Evolutionary conservation across 2,329 filamentous ascomycete species (phyloP), one percentile per base, ranked within the genome.

Genomic region (Colletotrichum cuscutae): DNA sequence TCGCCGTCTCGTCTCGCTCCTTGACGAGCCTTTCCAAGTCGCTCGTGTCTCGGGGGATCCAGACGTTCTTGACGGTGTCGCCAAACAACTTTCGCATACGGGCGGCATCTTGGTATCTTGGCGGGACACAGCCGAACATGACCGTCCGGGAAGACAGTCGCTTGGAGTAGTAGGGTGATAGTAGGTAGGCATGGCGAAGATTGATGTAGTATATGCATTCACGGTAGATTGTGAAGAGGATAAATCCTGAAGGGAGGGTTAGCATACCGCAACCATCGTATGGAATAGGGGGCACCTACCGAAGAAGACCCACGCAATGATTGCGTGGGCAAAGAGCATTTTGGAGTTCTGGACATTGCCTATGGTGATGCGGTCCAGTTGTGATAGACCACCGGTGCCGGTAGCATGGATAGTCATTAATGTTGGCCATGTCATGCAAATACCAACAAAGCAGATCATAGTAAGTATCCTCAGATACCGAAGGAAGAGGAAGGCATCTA

Each of bases 121-220:
- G 85, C 0, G 96, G 95, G 1, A 98, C 94, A 1, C 93, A 93
- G 1, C 95, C 93, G 82, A 98, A 97, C n/a, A 99, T 89, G 7
- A 98, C 95, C 1, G 95, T 98, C 32, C 95, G 91, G 0, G 95
- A 95, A 0, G 96, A 98, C 54, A 98, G 91, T 22, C 95, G 93
- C 76, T 92, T 93, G 32, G 95, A 90, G 79, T 97, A 96, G 63
- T 93, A 87, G 1, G 94, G 95, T 2, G 95, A 94, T 69, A 97
- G 87, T n/a, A 95, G 90, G 84, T 97, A 98, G 1, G 96, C 96
- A 84, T 98, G 97, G 75, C 96, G 94, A 65, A 98, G 84, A 78
- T 97, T 97, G 85, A 98, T 94, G 82, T 95, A 97, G 88, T 93
- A 98, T 77, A 99, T 92, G 79, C 92, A 92, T 82, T 99, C 97